A percentile compares a stretch with the other conserved stretches of the same genome.
These are phyloP conservation scores for Cercophora samala DNA, from an alignment of 495 filamentous ascomycete species.

Conservation along the genomic window DNA sequence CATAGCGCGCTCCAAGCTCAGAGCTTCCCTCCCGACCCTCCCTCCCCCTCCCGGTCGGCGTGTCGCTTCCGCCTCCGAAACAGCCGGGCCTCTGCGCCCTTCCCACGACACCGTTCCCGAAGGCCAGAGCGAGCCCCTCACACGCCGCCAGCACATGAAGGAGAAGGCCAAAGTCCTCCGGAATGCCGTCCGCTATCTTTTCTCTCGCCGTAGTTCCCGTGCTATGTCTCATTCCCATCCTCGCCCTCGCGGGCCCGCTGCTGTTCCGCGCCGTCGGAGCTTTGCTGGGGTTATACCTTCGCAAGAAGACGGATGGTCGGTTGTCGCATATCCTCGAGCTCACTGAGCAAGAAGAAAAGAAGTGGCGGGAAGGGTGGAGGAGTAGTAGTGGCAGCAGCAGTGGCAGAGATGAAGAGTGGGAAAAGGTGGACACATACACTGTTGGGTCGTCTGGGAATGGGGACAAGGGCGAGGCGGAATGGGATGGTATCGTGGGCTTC, in stretches of 20 bases:
- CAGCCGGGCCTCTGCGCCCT: neutral
- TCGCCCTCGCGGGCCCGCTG: slow-evolving; percentile 33
- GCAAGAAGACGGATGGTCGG: slow-evolving; percentile 61
- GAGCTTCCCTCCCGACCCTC: neutral
- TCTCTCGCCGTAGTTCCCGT: slow-evolving; percentile 24
- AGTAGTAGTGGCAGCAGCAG: slow-evolving; percentile 44
- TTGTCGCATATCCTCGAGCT: slow-evolving; percentile 59
- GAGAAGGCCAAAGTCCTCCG: slow-evolving; percentile 6
- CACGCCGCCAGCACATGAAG: slow-evolving; percentile 14
- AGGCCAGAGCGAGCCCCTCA: neutral
- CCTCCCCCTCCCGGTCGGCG: neutral
- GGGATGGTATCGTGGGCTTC: slow-evolving; percentile 86
- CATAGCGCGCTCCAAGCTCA: slow-evolving; percentile 4
- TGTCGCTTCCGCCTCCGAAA: neutral
- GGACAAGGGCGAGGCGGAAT: slow-evolving; percentile 55
- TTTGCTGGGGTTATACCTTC: slow-evolving; percentile 61
- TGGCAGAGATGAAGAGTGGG: slow-evolving; percentile 71
- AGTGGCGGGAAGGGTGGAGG: slow-evolving; percentile 35
- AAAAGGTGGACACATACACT: slow-evolving; percentile 62
- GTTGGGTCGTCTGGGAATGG: slow-evolving; percentile 52
- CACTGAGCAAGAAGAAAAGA: slow-evolving; percentile 58
- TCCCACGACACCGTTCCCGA: neutral
- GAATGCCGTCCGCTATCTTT: slow-evolving; percentile 23
- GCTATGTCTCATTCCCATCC: slow-evolving; percentile 28
- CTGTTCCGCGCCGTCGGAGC: slow-evolving; percentile 41